Evolutionary conservation across 306 rosid species (phyloP), one percentile per base, ranked within the genome.

Genomic region (Corylus heterophylla): DNA sequence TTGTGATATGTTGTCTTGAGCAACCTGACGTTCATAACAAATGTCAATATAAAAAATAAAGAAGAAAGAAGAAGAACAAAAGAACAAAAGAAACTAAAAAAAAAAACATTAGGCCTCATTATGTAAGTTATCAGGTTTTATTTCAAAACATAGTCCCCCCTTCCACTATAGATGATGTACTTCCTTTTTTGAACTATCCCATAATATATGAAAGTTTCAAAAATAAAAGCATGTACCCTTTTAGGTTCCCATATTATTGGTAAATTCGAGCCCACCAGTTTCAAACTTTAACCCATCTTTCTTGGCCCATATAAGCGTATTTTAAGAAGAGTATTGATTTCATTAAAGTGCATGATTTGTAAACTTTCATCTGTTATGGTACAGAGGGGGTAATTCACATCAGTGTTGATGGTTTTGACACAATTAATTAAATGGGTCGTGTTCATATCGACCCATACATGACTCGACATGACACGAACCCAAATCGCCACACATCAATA

Each of bases 1-100:
- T 92, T 91, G 79, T 95, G 98, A 87, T 80, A 89, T 50, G 98
- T 95, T 76, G 98, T 95, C 87, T 95, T 92, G 68, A 95, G 77
- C 89, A 92, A 87, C 91, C 98, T 94, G 85, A 44, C 80, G 80
- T 73, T 80, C 78, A 82, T 54, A 66, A 72, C 45, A 35, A 78
- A 74, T 62, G 64, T 37, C 52, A 49, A 71, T 64, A 54, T 54
- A 52, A 35, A 76, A 70, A 56, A 50, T 48, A 58, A 45, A 54
- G 25, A 17, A 44, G 54, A 76, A 64, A 66, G 12, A 37, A 17
- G 8, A 12, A 12, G 51, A 72, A 61, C 20, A 42, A 49, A 37
- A 20, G 6, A 58, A 58, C 13, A 11, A 58, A 22, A 22, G 61
- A n/a, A 58, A 20, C 7, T 12, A 12, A 37, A 62, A 72, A 18